Percentiles rank a stretch among this genome's conserved stretches.
phyloP scores from a whole-genome alignment of 768 basidiomycete genomes.

The Russula ochroleuca region DNA sequence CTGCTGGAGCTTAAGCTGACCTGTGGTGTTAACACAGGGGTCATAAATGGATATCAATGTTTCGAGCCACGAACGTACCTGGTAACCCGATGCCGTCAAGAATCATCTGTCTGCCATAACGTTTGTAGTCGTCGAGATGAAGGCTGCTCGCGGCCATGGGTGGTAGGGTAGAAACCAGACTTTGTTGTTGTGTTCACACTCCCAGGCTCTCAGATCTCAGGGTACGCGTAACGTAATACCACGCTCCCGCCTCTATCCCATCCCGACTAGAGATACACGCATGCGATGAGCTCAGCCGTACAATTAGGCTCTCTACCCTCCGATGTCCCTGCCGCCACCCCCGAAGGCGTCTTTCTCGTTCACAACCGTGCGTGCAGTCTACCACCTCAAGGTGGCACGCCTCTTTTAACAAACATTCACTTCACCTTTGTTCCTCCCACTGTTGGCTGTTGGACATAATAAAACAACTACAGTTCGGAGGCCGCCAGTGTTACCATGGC shows the following conservation, averaged over 20 bases:
- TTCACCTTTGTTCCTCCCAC: too few relatives aligned
- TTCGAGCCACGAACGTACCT: conserved; percentile 45
- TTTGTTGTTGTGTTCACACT: background rate
- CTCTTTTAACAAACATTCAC: background rate
- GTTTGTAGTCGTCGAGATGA: conserved; percentile 63
- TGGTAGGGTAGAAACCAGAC: background rate
- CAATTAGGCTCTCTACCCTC: background rate
- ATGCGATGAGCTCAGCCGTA: conserved; percentile 16
- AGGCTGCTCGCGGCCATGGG: conserved; percentile 22
- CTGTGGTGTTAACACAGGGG: conserved; percentile 39
- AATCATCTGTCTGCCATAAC: conserved; percentile 98
- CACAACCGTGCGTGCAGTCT: conserved; percentile 36
- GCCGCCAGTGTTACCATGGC: conserved; percentile 60
- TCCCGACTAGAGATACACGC: background rate
- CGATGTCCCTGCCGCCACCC: conserved; percentile 15
- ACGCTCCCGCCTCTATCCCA: too few relatives aligned
- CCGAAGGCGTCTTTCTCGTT: conserved; percentile 40
- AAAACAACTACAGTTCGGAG: conserved; percentile 36
- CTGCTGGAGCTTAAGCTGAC: conserved; percentile 73
- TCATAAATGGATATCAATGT: background rate
- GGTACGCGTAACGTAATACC: too few relatives aligned
- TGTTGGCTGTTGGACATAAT: too few relatives aligned
- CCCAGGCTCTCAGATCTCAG: too few relatives aligned
- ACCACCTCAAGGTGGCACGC: background rate
- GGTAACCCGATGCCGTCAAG: conserved; percentile 80